Evolutionary conservation across 768 basidiomycete genomes (phyloP).

Genomic region (Xerocomellus amylosporus): DNA sequence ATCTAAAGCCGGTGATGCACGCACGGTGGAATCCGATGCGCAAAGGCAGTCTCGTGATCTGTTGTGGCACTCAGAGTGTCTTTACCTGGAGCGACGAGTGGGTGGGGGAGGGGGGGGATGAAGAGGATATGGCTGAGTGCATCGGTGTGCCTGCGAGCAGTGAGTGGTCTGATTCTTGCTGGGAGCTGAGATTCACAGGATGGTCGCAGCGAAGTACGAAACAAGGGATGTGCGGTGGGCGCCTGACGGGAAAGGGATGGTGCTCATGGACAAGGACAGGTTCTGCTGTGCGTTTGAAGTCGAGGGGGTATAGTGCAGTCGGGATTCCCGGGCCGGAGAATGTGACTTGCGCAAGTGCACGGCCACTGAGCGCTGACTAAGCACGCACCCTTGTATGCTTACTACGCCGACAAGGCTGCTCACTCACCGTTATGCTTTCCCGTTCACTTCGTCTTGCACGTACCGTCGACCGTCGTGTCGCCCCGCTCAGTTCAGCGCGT

Average conservation of each 20-base stretch:
- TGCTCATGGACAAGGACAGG: constrained; percentile 69
- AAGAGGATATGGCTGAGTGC: constrained; percentile 83
- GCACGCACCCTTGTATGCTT: neutral
- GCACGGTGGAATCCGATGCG: constrained; percentile 85
- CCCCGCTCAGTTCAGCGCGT: constrained; percentile 31
- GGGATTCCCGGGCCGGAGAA: neutral
- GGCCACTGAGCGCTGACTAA: constrained; percentile 19
- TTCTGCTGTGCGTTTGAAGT: constrained; percentile 90
- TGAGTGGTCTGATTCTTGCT: constrained; percentile 15
- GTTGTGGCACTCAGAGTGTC: constrained; percentile 63
- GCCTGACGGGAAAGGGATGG: constrained; percentile 80
- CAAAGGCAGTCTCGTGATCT: constrained; percentile 64
- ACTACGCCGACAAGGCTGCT: neutral
- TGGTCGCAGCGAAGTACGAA: constrained; percentile 60
- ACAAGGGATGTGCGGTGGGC: constrained; percentile 73
- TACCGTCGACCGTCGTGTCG: constrained; percentile 41
- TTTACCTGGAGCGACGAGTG: constrained; percentile 86
- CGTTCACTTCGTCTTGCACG: constrained; percentile 57
- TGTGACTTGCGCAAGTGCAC: neutral
- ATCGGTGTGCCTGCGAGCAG: constrained; percentile 87
- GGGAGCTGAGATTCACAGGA: neutral
- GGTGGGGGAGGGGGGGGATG: constrained; percentile 56
- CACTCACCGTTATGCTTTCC: constrained; percentile 48
- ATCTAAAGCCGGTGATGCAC: constrained; percentile 58
- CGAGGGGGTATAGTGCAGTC: constrained; percentile 34